Evolutionary conservation across 768 basidiomycete species (phyloP).

Genomic region (Mycena galopus): DNA sequence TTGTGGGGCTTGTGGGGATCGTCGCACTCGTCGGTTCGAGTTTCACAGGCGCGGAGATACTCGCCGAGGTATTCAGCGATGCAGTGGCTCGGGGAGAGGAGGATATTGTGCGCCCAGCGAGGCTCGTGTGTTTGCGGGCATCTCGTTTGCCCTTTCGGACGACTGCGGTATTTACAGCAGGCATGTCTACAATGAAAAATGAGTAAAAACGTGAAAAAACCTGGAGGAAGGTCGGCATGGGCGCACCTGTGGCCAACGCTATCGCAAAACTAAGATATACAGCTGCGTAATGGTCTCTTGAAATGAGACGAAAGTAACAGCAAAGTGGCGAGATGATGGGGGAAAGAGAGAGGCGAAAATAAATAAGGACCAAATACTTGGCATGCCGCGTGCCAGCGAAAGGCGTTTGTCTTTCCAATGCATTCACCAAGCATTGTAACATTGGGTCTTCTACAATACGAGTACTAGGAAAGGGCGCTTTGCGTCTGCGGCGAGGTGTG

Average conservation of each 20-base stretch:
- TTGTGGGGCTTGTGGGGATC: neutral
- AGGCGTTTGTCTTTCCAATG: too few species aligned
- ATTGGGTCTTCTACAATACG: too few species aligned
- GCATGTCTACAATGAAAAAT: neutral
- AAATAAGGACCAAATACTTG: constrained; percentile 18
- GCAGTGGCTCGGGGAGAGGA: neutral
- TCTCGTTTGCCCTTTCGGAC: neutral
- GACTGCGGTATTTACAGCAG: neutral
- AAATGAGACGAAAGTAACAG: neutral
- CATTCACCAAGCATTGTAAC: too few species aligned
- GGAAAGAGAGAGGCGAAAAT: constrained; percentile 1
- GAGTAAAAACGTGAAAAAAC: neutral
- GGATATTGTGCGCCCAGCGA: neutral
- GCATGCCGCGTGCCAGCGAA: too few species aligned
- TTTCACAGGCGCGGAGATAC: constrained; percentile 4
- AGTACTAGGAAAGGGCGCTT: too few species aligned
- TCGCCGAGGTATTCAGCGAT: neutral
- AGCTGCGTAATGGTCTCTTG: neutral
- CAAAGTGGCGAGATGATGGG: neutral
- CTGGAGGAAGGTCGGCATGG: too few species aligned
- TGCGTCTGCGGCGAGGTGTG: too few species aligned
- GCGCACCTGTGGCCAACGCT: neutral
- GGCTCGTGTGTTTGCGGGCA: constrained; percentile 3
- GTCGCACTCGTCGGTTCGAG: too few species aligned
- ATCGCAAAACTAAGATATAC: neutral